Conservation (phyloP, 805 yeast species). For the Sugiyamaella boreocaroliniensis region DNA sequence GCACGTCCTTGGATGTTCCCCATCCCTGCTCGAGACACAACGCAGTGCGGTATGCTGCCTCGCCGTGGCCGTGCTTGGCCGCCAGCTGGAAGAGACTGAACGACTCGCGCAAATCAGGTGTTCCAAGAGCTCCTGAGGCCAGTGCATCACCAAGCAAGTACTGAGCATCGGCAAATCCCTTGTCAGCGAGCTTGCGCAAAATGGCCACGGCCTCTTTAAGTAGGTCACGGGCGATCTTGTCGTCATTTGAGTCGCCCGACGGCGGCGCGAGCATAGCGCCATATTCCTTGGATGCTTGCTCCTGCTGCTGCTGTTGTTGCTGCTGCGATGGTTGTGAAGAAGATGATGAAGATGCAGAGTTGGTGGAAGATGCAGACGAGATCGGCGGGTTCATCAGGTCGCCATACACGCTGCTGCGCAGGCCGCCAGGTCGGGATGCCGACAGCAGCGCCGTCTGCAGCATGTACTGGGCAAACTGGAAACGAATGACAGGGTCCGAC, state of each 20-base stretch:
- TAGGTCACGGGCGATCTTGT: conserved; percentile 44
- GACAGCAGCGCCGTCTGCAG: conserved; percentile 65
- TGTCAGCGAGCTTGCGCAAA: conserved; percentile 63
- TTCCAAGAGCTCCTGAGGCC: conserved; percentile 77
- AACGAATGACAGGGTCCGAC: conserved; percentile 78
- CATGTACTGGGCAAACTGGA: conserved; percentile 87
- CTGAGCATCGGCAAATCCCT: conserved; percentile 85
- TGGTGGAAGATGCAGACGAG: conserved; percentile 8
- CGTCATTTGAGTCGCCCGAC: conserved; percentile 18
- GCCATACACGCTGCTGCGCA: not conserved
- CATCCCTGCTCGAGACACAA: conserved; percentile 89
- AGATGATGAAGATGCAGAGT: conserved; percentile 3
- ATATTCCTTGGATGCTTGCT: not conserved
- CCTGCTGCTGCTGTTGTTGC: not conserved
- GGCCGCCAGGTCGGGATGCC: conserved; percentile 10
- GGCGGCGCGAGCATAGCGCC: not conserved
- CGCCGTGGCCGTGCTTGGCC: conserved; percentile 89
- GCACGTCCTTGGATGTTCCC: conserved; percentile 83
- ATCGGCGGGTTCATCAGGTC: conserved; percentile 1
- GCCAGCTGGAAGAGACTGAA: conserved; percentile 75
- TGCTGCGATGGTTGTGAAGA: conserved; percentile 2
- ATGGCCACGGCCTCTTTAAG: conserved; percentile 72
- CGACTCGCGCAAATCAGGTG: conserved; percentile 71
- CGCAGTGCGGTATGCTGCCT: conserved; percentile 85
- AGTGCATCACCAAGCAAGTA: conserved; percentile 86